phyloP scores from a whole-genome alignment of 1,139 yeast genomes.

The Debaryomycetaceae sp. region DNA sequence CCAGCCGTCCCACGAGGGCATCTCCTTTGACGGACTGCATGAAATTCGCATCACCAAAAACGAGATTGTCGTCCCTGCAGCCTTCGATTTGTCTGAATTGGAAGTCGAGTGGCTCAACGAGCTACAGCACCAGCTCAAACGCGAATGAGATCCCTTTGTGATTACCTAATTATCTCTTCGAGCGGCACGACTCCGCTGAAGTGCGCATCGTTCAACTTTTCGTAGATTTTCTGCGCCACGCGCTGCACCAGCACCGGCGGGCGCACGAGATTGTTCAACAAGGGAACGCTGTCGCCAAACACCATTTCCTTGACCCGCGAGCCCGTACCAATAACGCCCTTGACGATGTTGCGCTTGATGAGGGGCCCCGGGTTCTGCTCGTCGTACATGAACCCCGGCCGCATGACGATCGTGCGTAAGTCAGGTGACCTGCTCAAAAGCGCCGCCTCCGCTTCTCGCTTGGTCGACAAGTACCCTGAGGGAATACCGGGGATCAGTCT shows the following conservation, averaged over 20 bases:
- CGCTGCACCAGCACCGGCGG: slow-evolving; percentile 67
- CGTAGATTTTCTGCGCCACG: slow-evolving; percentile 59
- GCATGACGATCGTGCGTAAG: slow-evolving; percentile 56
- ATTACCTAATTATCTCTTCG: slow-evolving; percentile 37
- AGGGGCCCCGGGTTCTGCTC: slow-evolving; percentile 26
- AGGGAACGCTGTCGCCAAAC: slow-evolving; percentile 23
- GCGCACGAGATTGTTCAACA: slow-evolving; percentile 47
- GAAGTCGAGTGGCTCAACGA: slow-evolving; percentile 25
- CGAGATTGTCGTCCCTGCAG: slow-evolving; percentile 21
- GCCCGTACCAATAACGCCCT: slow-evolving; percentile 27
- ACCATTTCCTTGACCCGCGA: slow-evolving; percentile 39
- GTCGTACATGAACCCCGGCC: slow-evolving; percentile 87
- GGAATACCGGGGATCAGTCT: slow-evolving; percentile 65
- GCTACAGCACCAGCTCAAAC: slow-evolving; percentile 15
- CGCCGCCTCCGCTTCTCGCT: slow-evolving; percentile 70
- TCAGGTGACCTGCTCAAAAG: slow-evolving; percentile 33
- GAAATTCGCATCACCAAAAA: slow-evolving; percentile 18
- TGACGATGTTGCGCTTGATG: slow-evolving; percentile 27
- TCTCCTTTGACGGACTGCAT: slow-evolving; percentile 3
- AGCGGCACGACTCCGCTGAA: slow-evolving; percentile 57
- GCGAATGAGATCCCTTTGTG: not conserved
- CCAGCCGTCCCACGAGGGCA: slow-evolving; percentile 1
- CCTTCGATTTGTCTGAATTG: slow-evolving; percentile 20
- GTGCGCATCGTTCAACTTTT: slow-evolving; percentile 46
- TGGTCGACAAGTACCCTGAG: slow-evolving; percentile 64